Base-by-base conservation (phyloP, 2,329 filamentous ascomycete genomes). In the Septoria linicola region DNA sequence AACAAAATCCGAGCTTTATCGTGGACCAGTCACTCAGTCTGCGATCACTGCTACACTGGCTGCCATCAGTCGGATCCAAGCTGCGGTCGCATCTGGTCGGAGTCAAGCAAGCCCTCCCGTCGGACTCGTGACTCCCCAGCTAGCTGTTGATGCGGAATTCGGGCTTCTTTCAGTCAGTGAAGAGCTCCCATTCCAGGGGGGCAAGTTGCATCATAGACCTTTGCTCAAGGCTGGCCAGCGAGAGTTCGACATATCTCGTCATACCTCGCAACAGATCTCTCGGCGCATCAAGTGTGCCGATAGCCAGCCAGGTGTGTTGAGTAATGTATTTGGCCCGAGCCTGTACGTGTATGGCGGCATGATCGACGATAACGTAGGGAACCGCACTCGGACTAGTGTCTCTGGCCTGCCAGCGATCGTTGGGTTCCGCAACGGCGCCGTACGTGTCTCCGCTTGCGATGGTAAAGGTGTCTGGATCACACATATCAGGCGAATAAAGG, bases 331-430 rank as follows among this genome's bases (percentile, higher is more conserved):
- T 34, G 70, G 70, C 1, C 62, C 60, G 6, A 67, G 55, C 42
- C 59, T 74, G 11, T 74, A 73, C 41, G 46, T 74, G 11, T 74
- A 74, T 46, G 72, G 72, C 17, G 72, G 72, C n/a, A 57, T 59
- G 10, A 56, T 73, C n/a, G 72, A 74, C 20, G 66, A 69, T 21
- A 59, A 59, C 25, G 20, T 51, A 30, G 54, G 43, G 7, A 58
- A 56, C 0, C 49, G 59, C 4, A 21, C 30, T 5, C 47, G 56
- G 3, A 51, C 41, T 7, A 20, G 23, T 3, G 39, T 61, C 14
- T 44, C 41, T 49, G 59, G 51, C n/a, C 49, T 58, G 14, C 60
- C 49, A 8, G 65, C 67, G 8, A 59, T 73, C 37, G 53, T 73
- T 4, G 72, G 68, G 8, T 60, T 65, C n/a, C 66, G 72, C 6